These are phyloP conservation scores for Macrolepiota dolichaula DNA, from an alignment of 768 basidiomycete genomes.

Conservation along the genomic window DNA sequence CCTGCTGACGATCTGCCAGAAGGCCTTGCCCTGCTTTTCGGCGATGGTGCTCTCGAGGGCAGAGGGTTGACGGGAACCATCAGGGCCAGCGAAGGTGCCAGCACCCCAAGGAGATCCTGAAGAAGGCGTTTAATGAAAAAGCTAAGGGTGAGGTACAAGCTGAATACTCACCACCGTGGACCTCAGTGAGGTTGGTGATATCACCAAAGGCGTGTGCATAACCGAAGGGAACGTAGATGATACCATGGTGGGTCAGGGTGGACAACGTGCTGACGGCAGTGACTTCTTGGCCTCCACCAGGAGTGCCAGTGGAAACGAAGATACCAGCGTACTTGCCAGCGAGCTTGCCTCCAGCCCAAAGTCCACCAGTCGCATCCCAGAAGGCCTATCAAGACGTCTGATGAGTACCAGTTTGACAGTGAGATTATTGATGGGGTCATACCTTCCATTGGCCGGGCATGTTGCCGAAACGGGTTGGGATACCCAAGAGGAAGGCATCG, in stretches of 20 bases:
- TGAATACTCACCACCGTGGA: slow-evolving; percentile 51
- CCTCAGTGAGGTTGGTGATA: slow-evolving; percentile 39
- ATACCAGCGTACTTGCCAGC: slow-evolving; percentile 72
- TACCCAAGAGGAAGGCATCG: slow-evolving; percentile 67
- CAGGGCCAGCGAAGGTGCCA: slow-evolving; percentile 50
- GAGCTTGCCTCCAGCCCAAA: slow-evolving; percentile 60
- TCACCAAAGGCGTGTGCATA: slow-evolving; percentile 47
- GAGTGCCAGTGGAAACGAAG: slow-evolving; percentile 72
- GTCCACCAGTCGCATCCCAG: slow-evolving; percentile 71
- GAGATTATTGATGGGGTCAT: background rate
- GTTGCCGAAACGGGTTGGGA: slow-evolving; percentile 75
- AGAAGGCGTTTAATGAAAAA: slow-evolving; percentile 10
- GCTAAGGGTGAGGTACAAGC: no score
- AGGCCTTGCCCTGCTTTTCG: slow-evolving; percentile 46
- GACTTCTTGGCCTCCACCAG: slow-evolving; percentile 78
- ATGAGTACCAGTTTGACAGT: background rate
- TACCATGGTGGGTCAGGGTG: slow-evolving; percentile 69
- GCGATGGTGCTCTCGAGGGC: slow-evolving; percentile 51
- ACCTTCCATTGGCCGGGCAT: slow-evolving; percentile 60
- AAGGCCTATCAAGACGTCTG: slow-evolving; percentile 42
- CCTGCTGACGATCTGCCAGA: slow-evolving; percentile 39
- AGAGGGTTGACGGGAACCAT: slow-evolving; percentile 46
- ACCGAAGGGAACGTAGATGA: slow-evolving; percentile 70
- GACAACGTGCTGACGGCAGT: slow-evolving; percentile 51
- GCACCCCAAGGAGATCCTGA: slow-evolving; percentile 77